Evolutionary conservation across 805 yeast species (phyloP).

Genomic region (Teunomyces gatunensis): DNA sequence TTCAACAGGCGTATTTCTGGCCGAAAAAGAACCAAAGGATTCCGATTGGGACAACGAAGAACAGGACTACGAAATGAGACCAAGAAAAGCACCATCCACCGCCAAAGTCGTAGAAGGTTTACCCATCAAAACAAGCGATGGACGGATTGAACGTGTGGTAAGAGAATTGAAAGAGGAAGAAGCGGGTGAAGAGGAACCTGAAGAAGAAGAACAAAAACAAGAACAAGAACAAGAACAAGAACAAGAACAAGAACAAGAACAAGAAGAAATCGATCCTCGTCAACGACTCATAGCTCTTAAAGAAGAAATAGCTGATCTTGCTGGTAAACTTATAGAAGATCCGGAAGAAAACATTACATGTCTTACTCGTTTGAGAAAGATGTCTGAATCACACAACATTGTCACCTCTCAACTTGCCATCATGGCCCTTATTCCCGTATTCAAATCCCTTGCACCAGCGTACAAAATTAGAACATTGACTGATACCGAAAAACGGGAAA

Average conservation of each 20-base stretch:
- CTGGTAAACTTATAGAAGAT: conserved; percentile 74
- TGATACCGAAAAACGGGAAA: conserved; percentile 77
- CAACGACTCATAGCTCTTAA: conserved; percentile 61
- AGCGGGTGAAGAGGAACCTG: conserved; percentile 11
- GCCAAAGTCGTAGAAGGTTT: conserved; percentile 61
- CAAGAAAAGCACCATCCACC: conserved; percentile 52
- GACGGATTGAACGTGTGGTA: conserved; percentile 67
- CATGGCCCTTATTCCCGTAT: conserved; percentile 77
- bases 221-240: conserved; percentile 16
- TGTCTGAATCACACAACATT: conserved; percentile 65
- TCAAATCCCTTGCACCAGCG: conserved; percentile 83
- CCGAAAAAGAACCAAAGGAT: conserved; percentile 12
- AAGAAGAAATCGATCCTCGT: conserved; percentile 46
- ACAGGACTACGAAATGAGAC: conserved; percentile 72
- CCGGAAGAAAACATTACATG: conserved; percentile 80
- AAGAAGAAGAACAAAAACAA: conserved; percentile 16
- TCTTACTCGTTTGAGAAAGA: conserved; percentile 63
- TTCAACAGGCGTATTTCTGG: conserved; percentile 32
- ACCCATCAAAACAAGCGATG: conserved; percentile 75
- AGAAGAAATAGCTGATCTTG: conserved; percentile 81
- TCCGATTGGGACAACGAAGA: conserved; percentile 68
- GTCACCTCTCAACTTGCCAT: conserved; percentile 70
- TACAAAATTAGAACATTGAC: conserved; percentile 81
- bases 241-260: conserved; percentile 34
- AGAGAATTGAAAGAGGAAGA: conserved; percentile 27